Evolutionary conservation across 2,329 filamentous ascomycete species (phyloP).

Genomic region (Cladorrhinum sp.): DNA sequence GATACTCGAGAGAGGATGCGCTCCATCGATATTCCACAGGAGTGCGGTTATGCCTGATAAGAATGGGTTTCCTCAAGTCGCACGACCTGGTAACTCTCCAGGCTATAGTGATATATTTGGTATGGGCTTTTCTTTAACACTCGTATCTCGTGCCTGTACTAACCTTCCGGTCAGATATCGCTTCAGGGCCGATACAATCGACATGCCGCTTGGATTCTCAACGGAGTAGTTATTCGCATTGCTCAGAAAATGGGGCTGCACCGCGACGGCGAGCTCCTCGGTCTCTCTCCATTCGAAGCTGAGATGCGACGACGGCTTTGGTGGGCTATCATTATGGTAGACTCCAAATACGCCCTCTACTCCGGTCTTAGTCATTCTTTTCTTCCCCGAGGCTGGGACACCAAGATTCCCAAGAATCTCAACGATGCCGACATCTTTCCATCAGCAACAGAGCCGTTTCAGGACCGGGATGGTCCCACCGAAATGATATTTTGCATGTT

Average conservation of each 20-base stretch:
- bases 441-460: slow-evolving; percentile 48
- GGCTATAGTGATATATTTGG: slow-evolving; percentile 56
- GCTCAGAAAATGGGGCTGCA: slow-evolving; percentile 67
- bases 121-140: slow-evolving; percentile 29
- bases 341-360: slow-evolving; percentile 54
- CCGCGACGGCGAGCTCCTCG: slow-evolving; percentile 55
- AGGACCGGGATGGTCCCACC: slow-evolving; percentile 54
- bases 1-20: slow-evolving; percentile 47
- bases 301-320: slow-evolving; percentile 67
- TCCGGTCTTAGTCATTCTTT: slow-evolving; percentile 55
- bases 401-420: slow-evolving; percentile 54
- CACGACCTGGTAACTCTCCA: slow-evolving; percentile 59
- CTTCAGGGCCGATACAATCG: slow-evolving; percentile 57
- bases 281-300: slow-evolving; percentile 59
- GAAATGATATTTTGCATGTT: slow-evolving; percentile 59
- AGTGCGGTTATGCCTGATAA: slow-evolving; percentile 48
- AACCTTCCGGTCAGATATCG: slow-evolving; percentile 43
- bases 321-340: slow-evolving; percentile 61
- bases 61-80: slow-evolving; percentile 55
- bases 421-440: slow-evolving; percentile 58
- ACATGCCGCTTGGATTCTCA: slow-evolving; percentile 59
- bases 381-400: slow-evolving; percentile 53
- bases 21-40: slow-evolving; percentile 51
- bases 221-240: slow-evolving; percentile 59
- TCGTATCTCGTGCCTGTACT: slow-evolving; percentile 7